Base-by-base conservation (phyloP, 768 basidiomycete species). In the Tremella fuciformis region DNA sequence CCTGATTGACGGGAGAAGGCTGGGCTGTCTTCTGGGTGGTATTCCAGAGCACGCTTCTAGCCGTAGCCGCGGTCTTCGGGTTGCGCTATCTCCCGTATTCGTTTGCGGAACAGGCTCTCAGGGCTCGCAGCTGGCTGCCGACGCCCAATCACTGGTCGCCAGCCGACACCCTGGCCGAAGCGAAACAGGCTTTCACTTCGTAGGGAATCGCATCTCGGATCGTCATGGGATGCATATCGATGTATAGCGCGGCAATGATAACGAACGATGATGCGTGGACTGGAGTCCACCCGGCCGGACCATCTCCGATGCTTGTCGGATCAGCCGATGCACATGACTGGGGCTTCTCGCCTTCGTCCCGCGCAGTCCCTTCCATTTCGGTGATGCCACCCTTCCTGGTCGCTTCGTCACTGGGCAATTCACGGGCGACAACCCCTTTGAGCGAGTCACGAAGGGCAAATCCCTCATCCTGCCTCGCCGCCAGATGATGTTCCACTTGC, bases 21-120 rank as follows among this genome's bases (percentile, higher is more conserved):
- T 63, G 63, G 54, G 68, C 71, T 3, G 37, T 55, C 11, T 46
- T 60, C 9, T 73, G 69, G 64, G 52, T 73, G 24, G 16, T 53
- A 6, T 25, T 59, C 26, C 52, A 66, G 25, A 34, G 60, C 38
- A 15, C 53, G 18, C 44, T 64, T n/a, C 56, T 62, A 24, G 26
- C 68, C 34, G 15, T 56, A 6, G 56, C 59, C 18, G 19, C 70
- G 13, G n/a, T 66, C 46, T 29, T 57, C 2, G 64, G 53, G 1
- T 53, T 67, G 16, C 65, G 40, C 34, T 38, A 53, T 19, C 65
- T 66, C 42, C 54, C 37, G 4, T 42, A 59, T 15, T 64, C 64
- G 8, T 65, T 60, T 9, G 63, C 58, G 15, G 64, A 73, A 47
- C 71, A 73, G 49, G 71, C 71, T 15, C 38, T 61, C 4, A 46